A percentile compares a stretch with the other conserved stretches of the same genome.
Evolutionary conservation across 2,329 filamentous ascomycete genomes (phyloP).

Genomic region (Trichoderma sp.): DNA sequence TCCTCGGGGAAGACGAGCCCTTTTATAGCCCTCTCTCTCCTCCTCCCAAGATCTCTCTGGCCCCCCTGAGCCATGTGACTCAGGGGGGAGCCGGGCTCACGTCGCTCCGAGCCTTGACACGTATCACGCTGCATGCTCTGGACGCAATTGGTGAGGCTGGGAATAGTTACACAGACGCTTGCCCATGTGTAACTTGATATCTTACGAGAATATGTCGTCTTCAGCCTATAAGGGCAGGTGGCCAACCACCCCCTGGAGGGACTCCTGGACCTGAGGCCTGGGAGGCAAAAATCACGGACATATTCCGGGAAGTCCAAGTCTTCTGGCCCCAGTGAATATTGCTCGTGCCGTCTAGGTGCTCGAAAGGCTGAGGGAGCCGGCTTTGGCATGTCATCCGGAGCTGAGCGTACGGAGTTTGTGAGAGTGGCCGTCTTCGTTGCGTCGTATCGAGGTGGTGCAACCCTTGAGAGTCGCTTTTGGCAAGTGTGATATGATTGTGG

Average conservation of each 20-base stretch:
- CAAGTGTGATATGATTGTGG: background rate
- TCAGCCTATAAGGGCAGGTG: background rate
- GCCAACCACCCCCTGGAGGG: background rate
- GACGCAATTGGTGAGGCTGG: constrained; percentile 1
- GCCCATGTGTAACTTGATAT: constrained; percentile 23
- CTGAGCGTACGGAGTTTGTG: background rate
- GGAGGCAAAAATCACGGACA: background rate
- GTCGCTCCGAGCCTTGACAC: background rate
- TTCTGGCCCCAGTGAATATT: background rate
- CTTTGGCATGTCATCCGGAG: background rate
- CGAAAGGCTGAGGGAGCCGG: background rate
- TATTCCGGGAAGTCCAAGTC: background rate
- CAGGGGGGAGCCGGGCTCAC: background rate
- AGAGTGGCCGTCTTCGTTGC: background rate
- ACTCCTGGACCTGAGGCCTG: background rate
- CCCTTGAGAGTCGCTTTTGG: background rate
- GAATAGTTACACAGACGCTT: constrained; percentile 17
- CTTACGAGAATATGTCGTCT: background rate
- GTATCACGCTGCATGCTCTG: background rate
- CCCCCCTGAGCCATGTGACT: background rate
- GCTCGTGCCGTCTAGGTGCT: background rate
- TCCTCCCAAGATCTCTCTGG: background rate
- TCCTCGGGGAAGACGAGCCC: background rate
- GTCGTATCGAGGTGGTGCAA: background rate
- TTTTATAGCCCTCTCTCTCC: constrained; percentile 11